phyloP scores from a whole-genome alignment of 805 yeast species.

The Saccharomycopsis fibuligera region DNA sequence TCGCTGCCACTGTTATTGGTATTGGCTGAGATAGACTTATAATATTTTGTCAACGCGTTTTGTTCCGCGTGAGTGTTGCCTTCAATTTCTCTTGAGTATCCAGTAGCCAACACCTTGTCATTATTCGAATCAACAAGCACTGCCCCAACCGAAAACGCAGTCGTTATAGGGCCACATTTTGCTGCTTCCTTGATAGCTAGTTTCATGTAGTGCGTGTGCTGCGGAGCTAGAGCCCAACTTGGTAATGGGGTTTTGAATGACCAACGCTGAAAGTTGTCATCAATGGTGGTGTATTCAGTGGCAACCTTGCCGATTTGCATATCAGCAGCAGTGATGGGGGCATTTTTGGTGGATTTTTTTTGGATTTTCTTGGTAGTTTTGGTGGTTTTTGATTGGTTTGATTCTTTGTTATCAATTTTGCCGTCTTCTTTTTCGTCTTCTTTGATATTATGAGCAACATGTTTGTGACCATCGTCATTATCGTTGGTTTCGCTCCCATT shows the following conservation, averaged over 20 bases:
- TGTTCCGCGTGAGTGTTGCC: conserved; percentile 99
- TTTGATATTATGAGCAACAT: not conserved
- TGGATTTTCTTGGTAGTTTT: not conserved
- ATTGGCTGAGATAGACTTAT: conserved; percentile 30
- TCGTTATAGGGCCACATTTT: conserved; percentile 72
- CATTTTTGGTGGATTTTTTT: not conserved
- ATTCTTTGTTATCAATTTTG: too few relatives aligned
- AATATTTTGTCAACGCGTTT: conserved; percentile 79
- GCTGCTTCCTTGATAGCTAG: conserved; percentile 72
- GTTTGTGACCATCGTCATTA: not conserved
- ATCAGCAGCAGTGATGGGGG: not conserved
- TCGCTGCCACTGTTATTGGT: conserved; percentile 25
- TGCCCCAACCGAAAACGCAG: conserved; percentile 95
- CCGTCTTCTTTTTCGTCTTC: not conserved
- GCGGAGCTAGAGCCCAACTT: conserved; percentile 70
- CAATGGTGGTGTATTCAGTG: conserved; percentile 21
- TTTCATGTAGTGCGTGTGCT: conserved; percentile 59
- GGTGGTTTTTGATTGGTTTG: not conserved
- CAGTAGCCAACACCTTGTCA: conserved; percentile 60
- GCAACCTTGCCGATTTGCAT: not conserved
- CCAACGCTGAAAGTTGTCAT: conserved; percentile 46
- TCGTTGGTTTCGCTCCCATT: not conserved
- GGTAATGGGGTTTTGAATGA: conserved; percentile 71
- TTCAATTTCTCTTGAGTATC: conserved; percentile 83
- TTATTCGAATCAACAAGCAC: conserved; percentile 53